Evolutionary conservation across 257 asterid species (phyloP).

Genomic region (Nicotiana benthamiana): DNA sequence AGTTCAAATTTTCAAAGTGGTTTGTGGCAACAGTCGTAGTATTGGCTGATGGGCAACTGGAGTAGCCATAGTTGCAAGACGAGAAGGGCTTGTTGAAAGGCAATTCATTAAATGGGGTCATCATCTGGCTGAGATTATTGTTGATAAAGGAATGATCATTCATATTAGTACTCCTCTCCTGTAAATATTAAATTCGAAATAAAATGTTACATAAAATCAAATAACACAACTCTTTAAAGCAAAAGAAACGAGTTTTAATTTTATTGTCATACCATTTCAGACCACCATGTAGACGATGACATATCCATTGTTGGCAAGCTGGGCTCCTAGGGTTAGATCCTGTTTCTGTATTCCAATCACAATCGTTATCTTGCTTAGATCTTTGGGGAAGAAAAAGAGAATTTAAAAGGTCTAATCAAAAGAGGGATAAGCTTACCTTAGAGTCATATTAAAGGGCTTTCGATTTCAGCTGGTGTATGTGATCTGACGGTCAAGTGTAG

Average conservation of each 20-base stretch:
- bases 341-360: not conserved
- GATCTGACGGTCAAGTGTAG: not conserved
- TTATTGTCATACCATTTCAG: constrained; percentile 10
- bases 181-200: not conserved
- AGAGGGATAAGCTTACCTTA: not conserved
- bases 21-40: not conserved
- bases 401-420: not conserved
- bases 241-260: too few species aligned
- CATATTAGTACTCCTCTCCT: not conserved
- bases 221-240: not conserved
- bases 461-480: not conserved
- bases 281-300: not conserved
- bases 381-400: not conserved
- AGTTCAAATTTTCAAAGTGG: not conserved
- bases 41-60: not conserved
- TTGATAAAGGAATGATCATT: not conserved
- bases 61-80: not conserved
- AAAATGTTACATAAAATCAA: not conserved
- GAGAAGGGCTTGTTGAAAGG: not conserved
- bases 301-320: not conserved
- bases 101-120: not conserved
- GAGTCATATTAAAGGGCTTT: not conserved
- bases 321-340: not conserved
- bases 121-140: not conserved
- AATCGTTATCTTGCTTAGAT: not conserved